Base-by-base conservation (phyloP, 768 basidiomycete species). In the Mycena albidolilacea region DNA sequence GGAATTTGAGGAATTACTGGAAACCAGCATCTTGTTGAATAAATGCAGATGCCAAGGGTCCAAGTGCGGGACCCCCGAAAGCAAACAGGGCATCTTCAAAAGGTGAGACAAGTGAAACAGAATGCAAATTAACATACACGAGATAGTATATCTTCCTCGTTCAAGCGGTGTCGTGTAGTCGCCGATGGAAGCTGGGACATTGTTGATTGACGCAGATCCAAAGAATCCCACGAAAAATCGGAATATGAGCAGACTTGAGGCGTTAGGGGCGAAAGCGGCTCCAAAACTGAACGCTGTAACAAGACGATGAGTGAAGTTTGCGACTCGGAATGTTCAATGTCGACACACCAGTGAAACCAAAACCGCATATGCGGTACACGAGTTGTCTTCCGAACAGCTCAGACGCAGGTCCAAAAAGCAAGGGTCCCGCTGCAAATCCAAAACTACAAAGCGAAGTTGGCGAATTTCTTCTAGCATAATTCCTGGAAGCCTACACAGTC, bases 331-430 rank as follows among this genome's bases (percentile, higher is more conserved):
- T 43, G n/a, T n/a, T 7, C 17, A n/a, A 14, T 23, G 23, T 12
- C 7, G 44, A 60, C 68, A 35, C 35, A 76, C 75, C 75, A 43
- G 69, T 76, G 58, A 63, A 76, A 43, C 9, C 19, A 8, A 70
- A 2, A 21, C 68, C 75, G 43, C 54, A 62, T 6, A 67, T 6
- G 6, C 44, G 30, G 38, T 76, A 76, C 15, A 76, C 62, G 7
- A 39, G 39, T n/a, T 50, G 70, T 14, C 79, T 69, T 6, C 79
- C 79, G 41, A 78, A 80, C 7, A 80, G 38, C 66, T 80, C 78
- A 23, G 75, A 77, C 5, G 77, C 70, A 12, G 79, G 79, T 7
- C 78, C 78, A 43, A 78, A 75, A 2, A 80, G 48, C 5, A 77
- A 50, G 5, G 76, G 76, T 0, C 75, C 75, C 1, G 75, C 75